These are phyloP conservation scores for Nothomitra cinnamomea DNA, from an alignment of 2,329 filamentous ascomycete genomes.

Conservation along the genomic window DNA sequence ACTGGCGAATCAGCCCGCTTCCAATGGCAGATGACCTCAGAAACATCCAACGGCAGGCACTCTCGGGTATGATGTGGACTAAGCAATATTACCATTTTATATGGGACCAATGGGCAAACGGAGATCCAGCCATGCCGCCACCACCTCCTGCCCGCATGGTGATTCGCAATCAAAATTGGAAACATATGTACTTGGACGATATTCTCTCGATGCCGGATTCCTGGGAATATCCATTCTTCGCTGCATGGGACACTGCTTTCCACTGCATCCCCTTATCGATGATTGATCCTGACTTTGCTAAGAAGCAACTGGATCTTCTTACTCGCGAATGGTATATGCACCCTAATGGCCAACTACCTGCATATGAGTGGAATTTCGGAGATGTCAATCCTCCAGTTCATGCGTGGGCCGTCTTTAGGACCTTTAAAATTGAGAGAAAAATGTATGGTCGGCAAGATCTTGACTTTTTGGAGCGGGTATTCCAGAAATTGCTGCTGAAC, in stretches of 20 bases:
- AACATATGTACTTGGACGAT: conserved; percentile 86
- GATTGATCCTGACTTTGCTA: conserved; percentile 95
- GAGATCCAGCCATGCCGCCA: conserved; percentile 74
- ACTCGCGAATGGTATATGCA: conserved; percentile 99
- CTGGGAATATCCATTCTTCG: conserved; percentile 97
- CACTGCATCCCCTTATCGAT: conserved; percentile 92
- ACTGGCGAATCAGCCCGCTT: conserved; percentile 78
- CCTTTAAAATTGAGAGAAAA: conserved; percentile 97
- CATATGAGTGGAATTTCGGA: conserved; percentile 94
- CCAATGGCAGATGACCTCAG: conserved; percentile 87
- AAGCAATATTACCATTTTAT: conserved; percentile 96
- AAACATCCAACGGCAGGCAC: conserved; percentile 87
- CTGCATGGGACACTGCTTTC: conserved; percentile 93
- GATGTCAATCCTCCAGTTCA: conserved; percentile 95
- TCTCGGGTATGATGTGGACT: conserved; percentile 96
- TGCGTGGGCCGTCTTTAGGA: conserved; percentile 87
- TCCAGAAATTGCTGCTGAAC: conserved; percentile 88
- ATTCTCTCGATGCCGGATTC: conserved; percentile 96
- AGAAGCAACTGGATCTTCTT: conserved; percentile 92
- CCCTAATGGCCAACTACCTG: conserved; percentile 85
- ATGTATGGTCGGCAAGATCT: conserved; percentile 88
- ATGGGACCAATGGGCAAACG: conserved; percentile 96
- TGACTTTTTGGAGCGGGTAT: conserved; percentile 89
- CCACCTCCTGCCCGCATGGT: conserved; percentile 65
- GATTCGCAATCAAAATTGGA: conserved; percentile 80